Base-by-base conservation (phyloP, 305 asterid species). In the Fraxinus angustifolia region DNA sequence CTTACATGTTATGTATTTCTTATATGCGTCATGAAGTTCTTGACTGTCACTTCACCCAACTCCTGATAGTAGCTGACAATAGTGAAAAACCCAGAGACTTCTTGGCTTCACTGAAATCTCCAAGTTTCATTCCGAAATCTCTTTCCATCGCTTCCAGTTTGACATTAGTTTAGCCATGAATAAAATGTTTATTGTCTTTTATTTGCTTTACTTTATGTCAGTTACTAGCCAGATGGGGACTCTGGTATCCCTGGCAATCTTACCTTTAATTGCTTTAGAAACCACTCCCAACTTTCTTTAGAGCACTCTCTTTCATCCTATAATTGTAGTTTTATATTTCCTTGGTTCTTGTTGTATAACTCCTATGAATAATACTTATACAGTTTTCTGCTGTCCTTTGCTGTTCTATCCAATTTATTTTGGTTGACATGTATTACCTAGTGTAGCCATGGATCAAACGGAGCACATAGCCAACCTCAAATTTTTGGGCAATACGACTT, bases 1-100 rank as follows among this genome's bases (percentile, higher is more conserved):
- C 30, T 62, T 75, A 17, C 80, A 33, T 19, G 21, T 45, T 78
- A 23, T 35, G 26, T 40, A 65, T 28, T 28, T 28, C 50, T 35
- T 58, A 35, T 82, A 71, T 42, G 36, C 53, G 16, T 58, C 28
- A 31, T n/a, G 73, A 75, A 68, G 42, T 70, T 82, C 73, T 35
- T 81, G 11, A n/a, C 33, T 35, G 17, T 16, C 23, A 62, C 38
- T 36, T 65, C 73, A 19, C 68, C 67, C n/a, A 23, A 28, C 23
- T 62, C 14, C 71, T 19, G 71, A 62, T 62, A 62, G 71, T 62
- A 23, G 33, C 71, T 62, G 4, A 62, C 6, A 2, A 62, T 62
- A 62, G 71, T 62, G 33, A 8, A 23, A 21, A 23, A 19, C 35
- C 14, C 68, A 19, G 68, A 58, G 14, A 58, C 14, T 58, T 58